phyloP scores from a whole-genome alignment of 2,329 filamentous ascomycete species.

The Triangularia setosa region DNA sequence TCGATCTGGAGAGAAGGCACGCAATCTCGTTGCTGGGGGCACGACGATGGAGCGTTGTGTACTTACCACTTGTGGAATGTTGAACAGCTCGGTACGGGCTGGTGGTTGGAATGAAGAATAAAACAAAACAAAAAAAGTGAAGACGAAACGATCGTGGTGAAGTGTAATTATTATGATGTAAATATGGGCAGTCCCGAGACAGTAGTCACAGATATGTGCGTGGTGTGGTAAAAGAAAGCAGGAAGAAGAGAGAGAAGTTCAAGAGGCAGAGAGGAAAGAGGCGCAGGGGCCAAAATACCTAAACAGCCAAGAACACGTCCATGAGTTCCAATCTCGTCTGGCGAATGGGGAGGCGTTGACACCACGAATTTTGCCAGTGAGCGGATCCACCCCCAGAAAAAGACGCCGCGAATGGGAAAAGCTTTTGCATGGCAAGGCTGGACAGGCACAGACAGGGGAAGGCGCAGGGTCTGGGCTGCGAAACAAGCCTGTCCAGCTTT shows the following conservation, averaged over 20 bases:
- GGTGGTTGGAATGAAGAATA: slow-evolving; percentile 11
- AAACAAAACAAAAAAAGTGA: neutral
- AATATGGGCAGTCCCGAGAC: slow-evolving; percentile 10
- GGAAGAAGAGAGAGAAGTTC: slow-evolving; percentile 8
- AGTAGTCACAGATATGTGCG: slow-evolving; percentile 3
- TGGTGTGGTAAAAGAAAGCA: slow-evolving; percentile 15
- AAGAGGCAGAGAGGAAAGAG: slow-evolving; percentile 10
- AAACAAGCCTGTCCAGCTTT: neutral
- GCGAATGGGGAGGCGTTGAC: slow-evolving; percentile 18
- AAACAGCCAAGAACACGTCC: slow-evolving; percentile 12
- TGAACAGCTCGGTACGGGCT: neutral
- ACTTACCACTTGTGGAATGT: slow-evolving; percentile 15
- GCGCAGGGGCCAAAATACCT: slow-evolving; percentile 20
- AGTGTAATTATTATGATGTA: slow-evolving; percentile 21
- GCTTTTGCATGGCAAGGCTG: slow-evolving; percentile 4
- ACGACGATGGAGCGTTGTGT: slow-evolving; percentile 7
- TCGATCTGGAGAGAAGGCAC: neutral
- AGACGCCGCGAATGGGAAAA: slow-evolving; percentile 3
- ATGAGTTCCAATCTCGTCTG: slow-evolving; percentile 1
- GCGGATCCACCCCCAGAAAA: neutral
- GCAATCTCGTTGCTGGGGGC: slow-evolving; percentile 10
- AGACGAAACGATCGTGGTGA: slow-evolving; percentile 27
- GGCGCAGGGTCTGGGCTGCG: slow-evolving; percentile 4
- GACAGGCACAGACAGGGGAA: slow-evolving; percentile 12
- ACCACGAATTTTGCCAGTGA: slow-evolving; percentile 7